These are phyloP conservation scores for Oryza australiensis DNA, from an alignment of 176 grass and related monocot genomes.

Conservation along the genomic window DNA sequence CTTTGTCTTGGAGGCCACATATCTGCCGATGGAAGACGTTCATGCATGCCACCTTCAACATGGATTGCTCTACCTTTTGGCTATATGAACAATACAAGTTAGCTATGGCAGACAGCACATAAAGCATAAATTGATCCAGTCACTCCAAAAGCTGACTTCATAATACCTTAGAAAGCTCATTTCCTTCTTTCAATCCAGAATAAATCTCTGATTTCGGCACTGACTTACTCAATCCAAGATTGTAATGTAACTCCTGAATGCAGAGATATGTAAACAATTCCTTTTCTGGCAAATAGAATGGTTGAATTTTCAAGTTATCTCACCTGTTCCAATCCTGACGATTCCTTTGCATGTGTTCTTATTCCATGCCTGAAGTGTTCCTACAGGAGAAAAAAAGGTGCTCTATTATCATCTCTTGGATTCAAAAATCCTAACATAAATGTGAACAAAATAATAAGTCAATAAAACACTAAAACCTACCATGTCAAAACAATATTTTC, in stretches of 20 bases:
- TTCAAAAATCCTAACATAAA: neutral
- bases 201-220: slow-evolving; percentile 33
- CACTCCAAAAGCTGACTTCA: slow-evolving; percentile 7
- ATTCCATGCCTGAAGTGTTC: slow-evolving; percentile 40
- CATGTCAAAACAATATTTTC: slow-evolving; percentile 64
- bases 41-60: slow-evolving; percentile 58
- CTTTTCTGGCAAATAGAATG: slow-evolving; percentile 23
- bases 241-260: slow-evolving; percentile 37
- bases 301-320: slow-evolving; percentile 33
- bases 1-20: slow-evolving; percentile 62
- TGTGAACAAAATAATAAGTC: slow-evolving; percentile 7
- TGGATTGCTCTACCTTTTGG: slow-evolving; percentile 77
- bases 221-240: slow-evolving; percentile 34
- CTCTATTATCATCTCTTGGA: slow-evolving; percentile 23
- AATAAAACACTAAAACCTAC: slow-evolving; percentile 41
- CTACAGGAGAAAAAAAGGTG: slow-evolving; percentile 33
- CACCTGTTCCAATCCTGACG: slow-evolving; percentile 55
- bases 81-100: slow-evolving; percentile 47
- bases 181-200: slow-evolving; percentile 42
- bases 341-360: slow-evolving; percentile 36
- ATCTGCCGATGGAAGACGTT: slow-evolving; percentile 68
- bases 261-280: slow-evolving; percentile 17
- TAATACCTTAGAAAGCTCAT: slow-evolving; percentile 51
- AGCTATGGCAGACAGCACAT: slow-evolving; percentile 27
- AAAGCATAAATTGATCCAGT: slow-evolving; percentile 27